Evolutionary conservation across 2,329 filamentous ascomycete species (phyloP), one percentile per base, ranked within the genome.

Genomic region (Camillea tinctor): DNA sequence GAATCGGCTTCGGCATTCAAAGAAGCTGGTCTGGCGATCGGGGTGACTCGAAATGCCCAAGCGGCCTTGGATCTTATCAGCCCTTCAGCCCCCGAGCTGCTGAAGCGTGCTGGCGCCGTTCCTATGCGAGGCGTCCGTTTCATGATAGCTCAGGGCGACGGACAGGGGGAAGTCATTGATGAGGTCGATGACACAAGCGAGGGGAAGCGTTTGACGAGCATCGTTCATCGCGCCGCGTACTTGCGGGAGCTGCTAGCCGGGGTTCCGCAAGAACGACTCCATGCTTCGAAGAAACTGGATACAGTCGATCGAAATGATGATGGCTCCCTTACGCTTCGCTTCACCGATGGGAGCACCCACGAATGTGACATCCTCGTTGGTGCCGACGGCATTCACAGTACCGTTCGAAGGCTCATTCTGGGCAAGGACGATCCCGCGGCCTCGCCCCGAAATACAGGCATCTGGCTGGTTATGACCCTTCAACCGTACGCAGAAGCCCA

Each of bases 311-410:
- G 48, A 19, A 52, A 51, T 0, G 23, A 22, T 6, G 51, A 59
- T 36, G 26, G 56, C 17, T 40, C 50, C 19, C 3, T 67, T 2
- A 64, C 54, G 1, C 57, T 71, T 1, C 17, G 59, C 26, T 70
- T 71, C 40, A 55, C 63, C 1, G 67, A 69, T 19, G 63, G 61
- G 0, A 66, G 57, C 9, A 66, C 60, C 2, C 63, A 68, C 44
- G 64, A 67, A 8, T 71, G 73, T 19, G 74, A 79, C 57, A 62
- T 76, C n/a, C 70, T 77, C 17, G 65, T 78, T 49, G 75, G 74
- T 1, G 75, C 74, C 6, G 76, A 79, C 55, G 76, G 76, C 17
- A 73, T 77, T 5, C 73, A 74, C 30, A 76, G 76, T 24, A 69
- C 66, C 23, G 73, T 77, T 1, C 69, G 76, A 7, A 71, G 75